A percentile compares a stretch with the other conserved stretches of the same genome.
Evolutionary conservation across 2,329 filamentous ascomycete species (phyloP).

Genomic region (Rhinocladiella similis): DNA sequence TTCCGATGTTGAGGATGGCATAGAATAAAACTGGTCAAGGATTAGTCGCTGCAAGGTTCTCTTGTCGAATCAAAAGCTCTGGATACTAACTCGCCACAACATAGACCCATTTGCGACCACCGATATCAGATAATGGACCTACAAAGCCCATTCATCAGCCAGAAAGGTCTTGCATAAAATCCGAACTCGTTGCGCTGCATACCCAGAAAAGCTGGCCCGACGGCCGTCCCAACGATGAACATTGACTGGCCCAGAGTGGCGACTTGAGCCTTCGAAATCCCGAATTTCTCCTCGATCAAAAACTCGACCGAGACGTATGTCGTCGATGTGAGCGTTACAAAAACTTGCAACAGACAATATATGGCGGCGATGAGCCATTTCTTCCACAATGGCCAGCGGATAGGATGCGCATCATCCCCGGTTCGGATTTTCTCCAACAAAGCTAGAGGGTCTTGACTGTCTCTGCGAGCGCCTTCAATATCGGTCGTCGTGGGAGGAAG

Average conservation of each 20-base stretch:
- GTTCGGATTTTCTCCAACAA: conserved; percentile 22
- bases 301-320: conserved; percentile 43
- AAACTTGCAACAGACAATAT: conserved; percentile 39
- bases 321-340: conserved; percentile 42
- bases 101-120: conserved; percentile 47
- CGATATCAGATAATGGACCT: conserved; percentile 43
- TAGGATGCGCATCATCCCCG: conserved; percentile 22
- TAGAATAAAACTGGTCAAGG: conserved; percentile 30
- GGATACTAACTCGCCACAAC: conserved; percentile 33
- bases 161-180: neutral
- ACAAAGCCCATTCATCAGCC: conserved; percentile 3
- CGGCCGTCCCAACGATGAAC: conserved; percentile 45
- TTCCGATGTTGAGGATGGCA: conserved; percentile 40
- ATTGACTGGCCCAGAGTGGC: conserved; percentile 43
- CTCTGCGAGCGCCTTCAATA: conserved; percentile 8
- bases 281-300: conserved; percentile 40
- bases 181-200: neutral
- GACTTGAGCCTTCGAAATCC: conserved; percentile 37
- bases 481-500: conserved; percentile 1
- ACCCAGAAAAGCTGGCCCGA: conserved; percentile 43
- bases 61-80: neutral
- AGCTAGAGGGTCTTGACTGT: conserved; percentile 14
- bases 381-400: conserved; percentile 25
- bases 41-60: neutral
- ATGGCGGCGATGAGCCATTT: conserved; percentile 28